These are phyloP conservation scores for Colletotrichum brevisporum DNA, from an alignment of 2,329 filamentous ascomycete genomes.

Conservation along the genomic window DNA sequence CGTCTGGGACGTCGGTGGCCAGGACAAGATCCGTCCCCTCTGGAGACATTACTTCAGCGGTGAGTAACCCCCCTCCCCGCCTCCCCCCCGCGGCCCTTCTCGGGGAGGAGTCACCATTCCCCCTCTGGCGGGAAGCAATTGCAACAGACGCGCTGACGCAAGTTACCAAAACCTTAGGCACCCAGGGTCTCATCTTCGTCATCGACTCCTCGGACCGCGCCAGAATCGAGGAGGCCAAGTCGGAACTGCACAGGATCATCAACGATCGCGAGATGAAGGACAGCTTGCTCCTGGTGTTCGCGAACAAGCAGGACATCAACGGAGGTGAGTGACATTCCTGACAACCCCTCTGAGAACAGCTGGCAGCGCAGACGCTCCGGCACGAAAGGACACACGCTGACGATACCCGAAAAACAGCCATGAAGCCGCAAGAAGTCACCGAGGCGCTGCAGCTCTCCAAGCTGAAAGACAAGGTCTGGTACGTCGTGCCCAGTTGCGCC, in stretches of 20 bases:
- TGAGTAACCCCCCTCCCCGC: slow-evolving; percentile 52
- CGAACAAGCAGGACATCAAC: slow-evolving; percentile 97
- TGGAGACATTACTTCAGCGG: slow-evolving; percentile 98
- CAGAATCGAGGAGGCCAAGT: slow-evolving; percentile 92
- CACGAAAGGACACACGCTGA: slow-evolving; percentile 9
- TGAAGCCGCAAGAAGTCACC: slow-evolving; percentile 85
- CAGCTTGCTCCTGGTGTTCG: slow-evolving; percentile 92
- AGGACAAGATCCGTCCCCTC: slow-evolving; percentile 97
- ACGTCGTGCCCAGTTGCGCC: slow-evolving; percentile 86
- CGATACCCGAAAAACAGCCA: slow-evolving; percentile 63
- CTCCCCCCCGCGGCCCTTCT: neutral
- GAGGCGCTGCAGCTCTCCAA: slow-evolving; percentile 82
- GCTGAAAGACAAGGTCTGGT: slow-evolving; percentile 88
- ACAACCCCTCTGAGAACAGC: no score
- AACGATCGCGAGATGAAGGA: slow-evolving; percentile 99
- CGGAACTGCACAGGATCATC: slow-evolving; percentile 96
- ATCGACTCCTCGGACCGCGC: slow-evolving; percentile 94
- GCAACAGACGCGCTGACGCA: slow-evolving; percentile 14
- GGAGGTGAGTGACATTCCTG: slow-evolving; percentile 69
- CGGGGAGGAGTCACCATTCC: neutral
- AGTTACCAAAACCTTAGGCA: slow-evolving; percentile 69
- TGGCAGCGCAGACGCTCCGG: neutral
- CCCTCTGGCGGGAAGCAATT: no score
- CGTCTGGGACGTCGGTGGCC: slow-evolving; percentile 98
- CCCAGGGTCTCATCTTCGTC: slow-evolving; percentile 98